Conservation (phyloP, 306 rosid species). For the Trifolium pratense region DNA sequence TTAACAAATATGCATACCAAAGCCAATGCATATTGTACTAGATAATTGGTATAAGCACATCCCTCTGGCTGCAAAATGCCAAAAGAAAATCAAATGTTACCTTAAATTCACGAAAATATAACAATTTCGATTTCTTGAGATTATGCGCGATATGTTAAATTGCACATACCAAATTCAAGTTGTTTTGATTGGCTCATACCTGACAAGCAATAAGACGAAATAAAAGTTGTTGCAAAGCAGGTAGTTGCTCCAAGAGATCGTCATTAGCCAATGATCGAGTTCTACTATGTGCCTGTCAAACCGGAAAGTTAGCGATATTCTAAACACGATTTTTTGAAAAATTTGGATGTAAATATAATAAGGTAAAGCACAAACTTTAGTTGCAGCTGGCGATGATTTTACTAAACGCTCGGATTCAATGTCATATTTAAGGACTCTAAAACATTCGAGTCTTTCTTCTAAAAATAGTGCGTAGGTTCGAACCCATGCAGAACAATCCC, state of each 20-base stretch:
- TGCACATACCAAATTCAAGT: not conserved
- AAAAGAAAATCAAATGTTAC: conserved; percentile 38
- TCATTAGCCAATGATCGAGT: conserved; percentile 60
- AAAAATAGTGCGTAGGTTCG: conserved; percentile 84
- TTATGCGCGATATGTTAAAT: not conserved
- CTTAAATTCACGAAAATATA: conserved; percentile 3
- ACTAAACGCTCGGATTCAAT: conserved; percentile 84
- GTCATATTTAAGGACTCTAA: conserved; percentile 77
- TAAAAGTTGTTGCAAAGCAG: conserved; percentile 90
- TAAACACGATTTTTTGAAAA: not conserved
- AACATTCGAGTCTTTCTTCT: conserved; percentile 90
- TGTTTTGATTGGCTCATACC: conserved; percentile 51
- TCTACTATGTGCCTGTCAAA: conserved; percentile 71
- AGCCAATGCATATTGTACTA: conserved; percentile 91
- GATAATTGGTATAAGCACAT: conserved; percentile 73
- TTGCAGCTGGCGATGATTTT: conserved; percentile 62
- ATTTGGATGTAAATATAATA: not conserved
- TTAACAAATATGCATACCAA: too few species aligned
- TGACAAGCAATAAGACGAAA: conserved; percentile 87
- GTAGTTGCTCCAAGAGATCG: conserved; percentile 82
- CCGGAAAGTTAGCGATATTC: conserved; percentile 32
- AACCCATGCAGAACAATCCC: conserved; percentile 99
- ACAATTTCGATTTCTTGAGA: not conserved
- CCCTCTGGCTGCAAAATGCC: conserved; percentile 91
- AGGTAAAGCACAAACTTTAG: conserved; percentile 58